Evolutionary conservation across 768 basidiomycete genomes (phyloP).

Genomic region (Cytidiella melzeri): DNA sequence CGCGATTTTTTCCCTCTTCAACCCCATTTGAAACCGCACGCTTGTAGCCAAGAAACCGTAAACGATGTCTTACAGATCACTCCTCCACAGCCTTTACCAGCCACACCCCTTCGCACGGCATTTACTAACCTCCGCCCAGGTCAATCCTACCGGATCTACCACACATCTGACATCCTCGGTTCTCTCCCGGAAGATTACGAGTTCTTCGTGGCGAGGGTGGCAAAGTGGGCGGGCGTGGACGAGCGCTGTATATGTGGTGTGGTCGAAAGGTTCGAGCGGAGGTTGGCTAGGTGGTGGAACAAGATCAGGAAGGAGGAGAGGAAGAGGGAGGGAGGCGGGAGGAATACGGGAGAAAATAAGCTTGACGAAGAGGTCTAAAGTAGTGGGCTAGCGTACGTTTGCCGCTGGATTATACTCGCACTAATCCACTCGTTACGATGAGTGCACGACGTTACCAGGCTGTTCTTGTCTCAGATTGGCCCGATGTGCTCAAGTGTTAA

Average conservation of each 20-base stretch:
- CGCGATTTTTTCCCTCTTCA: constrained; percentile 16
- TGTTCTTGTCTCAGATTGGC: no score
- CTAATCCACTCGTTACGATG: no score
- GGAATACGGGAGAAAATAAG: not conserved
- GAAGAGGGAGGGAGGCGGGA: constrained; percentile 10
- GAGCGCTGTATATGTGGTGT: constrained; percentile 46
- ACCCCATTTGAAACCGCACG: no score
- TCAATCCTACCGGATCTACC: constrained; percentile 56
- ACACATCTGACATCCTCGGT: constrained; percentile 62
- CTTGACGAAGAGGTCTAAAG: no score
- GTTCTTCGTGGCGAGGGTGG: constrained; percentile 44
- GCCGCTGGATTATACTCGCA: no score
- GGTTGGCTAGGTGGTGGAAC: constrained; percentile 48
- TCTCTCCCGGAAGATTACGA: constrained; percentile 44
- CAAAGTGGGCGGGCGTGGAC: constrained; percentile 49
- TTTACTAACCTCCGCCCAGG: constrained; percentile 40
- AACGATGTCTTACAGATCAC: not conserved
- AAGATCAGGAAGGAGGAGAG: constrained; percentile 13
- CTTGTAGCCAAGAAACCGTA: not conserved
- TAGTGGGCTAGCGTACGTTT: no score
- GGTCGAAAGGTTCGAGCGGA: constrained; percentile 61
- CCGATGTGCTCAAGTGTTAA: no score
- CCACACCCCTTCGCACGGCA: not conserved
- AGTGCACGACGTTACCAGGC: no score
- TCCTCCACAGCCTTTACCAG: constrained; percentile 1